Base-by-base conservation (phyloP, 495 filamentous ascomycete species). In the Hypomontagnella submonticulosa region DNA sequence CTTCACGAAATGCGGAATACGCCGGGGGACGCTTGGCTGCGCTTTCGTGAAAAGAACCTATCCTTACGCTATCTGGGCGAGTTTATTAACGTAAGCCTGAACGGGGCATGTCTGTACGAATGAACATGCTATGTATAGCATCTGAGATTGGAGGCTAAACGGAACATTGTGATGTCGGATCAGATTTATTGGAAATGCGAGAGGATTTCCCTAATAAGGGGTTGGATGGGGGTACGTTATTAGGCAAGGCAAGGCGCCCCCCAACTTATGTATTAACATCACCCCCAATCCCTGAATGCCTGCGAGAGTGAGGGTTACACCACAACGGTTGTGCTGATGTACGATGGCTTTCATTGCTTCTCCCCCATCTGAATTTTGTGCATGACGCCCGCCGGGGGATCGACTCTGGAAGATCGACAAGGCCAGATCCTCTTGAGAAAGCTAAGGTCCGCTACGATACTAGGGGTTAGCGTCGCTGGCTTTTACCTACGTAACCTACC, bases 351-450 rank as follows among this genome's bases (percentile, higher is more conserved):
- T 46, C 13, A 55, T 32, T 55, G 30, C 44, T 27, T 62, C 40
- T 50, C 44, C 36, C 36, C 50, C 38, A 68, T 68, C 65, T 62
- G 54, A n/a, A 68, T 68, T 59, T 68, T 54, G 58, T 68, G 65
- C 65, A 68, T 68, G 59, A 59, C 59, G 43, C 40, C 65, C 65
- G 43, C 40, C 36, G 19, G 58, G 19, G 58, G 55, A 63, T 60
- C 49, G 36, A 50, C 56, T 30, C 33, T 36, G 19, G 36, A 41
- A 36, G 66, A 69, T 69, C 66, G 37, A 32, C 63, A 55, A 51
- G 46, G 40, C 57, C 33, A 55, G 48, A 40, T 42, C 41, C 38
- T 49, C 48, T 34, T 13, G 15, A 27, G 15, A 38, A 46, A 19
- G 18, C n/a, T 50, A 37, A 53, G 38, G 53, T 33, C 57, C 36